Percentiles rank a stretch among this genome's conserved stretches.
Evolutionary conservation across 805 yeast genomes (phyloP).

Genomic region (Saccharomycopsis synnaedendra): DNA sequence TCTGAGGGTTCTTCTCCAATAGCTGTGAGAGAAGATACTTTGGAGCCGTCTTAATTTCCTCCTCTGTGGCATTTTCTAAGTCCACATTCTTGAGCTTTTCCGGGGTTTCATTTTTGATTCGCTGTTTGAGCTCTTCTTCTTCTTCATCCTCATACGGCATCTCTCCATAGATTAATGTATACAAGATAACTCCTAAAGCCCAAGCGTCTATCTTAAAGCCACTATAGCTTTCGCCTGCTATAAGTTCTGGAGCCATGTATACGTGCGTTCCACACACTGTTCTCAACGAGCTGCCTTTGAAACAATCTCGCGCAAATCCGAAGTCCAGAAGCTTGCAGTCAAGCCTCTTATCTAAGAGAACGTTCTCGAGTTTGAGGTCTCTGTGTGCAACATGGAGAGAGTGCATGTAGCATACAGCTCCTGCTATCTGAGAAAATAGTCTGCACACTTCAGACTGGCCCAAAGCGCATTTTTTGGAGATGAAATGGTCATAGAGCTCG

Average conservation of each 20-base stretch:
- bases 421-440: conserved; percentile 51
- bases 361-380: conserved; percentile 76
- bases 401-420: conserved; percentile 61
- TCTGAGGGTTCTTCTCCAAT: conserved; percentile 54
- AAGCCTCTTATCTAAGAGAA: conserved; percentile 43
- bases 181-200: conserved; percentile 85
- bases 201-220: conserved; percentile 82
- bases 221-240: conserved; percentile 38
- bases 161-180: conserved; percentile 71
- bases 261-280: conserved; percentile 93
- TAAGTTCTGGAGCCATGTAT: conserved; percentile 93
- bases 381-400: conserved; percentile 70
- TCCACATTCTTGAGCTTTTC: conserved; percentile 23
- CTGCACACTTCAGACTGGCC: conserved; percentile 37
- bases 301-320: conserved; percentile 82
- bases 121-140: conserved; percentile 45
- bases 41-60: too few species aligned
- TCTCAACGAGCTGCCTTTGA: conserved; percentile 44
- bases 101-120: conserved; percentile 60
- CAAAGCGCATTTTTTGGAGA: conserved; percentile 35
- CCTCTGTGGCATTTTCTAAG: conserved; percentile 30
- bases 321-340: conserved; percentile 79
- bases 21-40: conserved; percentile 34
- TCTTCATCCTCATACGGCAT: conserved; percentile 89
- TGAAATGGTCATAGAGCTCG: conserved; percentile 59